phyloP scores from a whole-genome alignment of 2,329 filamentous ascomycete species.

The Saccharata proteae region DNA sequence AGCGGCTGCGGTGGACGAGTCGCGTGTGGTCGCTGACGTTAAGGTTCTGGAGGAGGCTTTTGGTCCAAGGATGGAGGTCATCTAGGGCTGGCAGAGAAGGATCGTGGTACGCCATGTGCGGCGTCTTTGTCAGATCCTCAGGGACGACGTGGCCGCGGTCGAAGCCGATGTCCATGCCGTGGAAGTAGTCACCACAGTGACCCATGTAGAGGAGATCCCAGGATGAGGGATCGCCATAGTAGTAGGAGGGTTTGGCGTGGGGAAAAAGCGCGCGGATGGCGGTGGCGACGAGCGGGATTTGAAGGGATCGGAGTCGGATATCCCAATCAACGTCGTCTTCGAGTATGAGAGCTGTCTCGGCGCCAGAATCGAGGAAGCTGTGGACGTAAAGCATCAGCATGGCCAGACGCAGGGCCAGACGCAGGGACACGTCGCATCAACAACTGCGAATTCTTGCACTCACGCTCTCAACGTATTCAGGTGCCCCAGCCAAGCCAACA shows the following conservation, averaged over 20 bases:
- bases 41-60: conserved; percentile 23
- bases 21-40: conserved; percentile 24
- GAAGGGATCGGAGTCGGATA: conserved; percentile 30
- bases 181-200: conserved; percentile 32
- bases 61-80: conserved; percentile 29
- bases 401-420: not conserved
- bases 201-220: conserved; percentile 35
- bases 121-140: conserved; percentile 20
- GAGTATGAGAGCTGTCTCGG: conserved; percentile 30
- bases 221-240: conserved; percentile 26
- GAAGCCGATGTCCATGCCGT: conserved; percentile 15
- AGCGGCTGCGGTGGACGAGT: conserved; percentile 28
- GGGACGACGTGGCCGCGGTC: conserved; percentile 11
- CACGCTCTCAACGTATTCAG: conserved; percentile 30
- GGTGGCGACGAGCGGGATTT: conserved; percentile 29
- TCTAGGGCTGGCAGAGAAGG: conserved; percentile 22
- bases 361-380: conserved; percentile 30
- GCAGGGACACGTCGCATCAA: not conserved
- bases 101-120: conserved; percentile 25
- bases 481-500: conserved; percentile 33
- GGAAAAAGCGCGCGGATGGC: conserved; percentile 27
- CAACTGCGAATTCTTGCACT: too few relatives aligned
- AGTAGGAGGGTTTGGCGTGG: conserved; percentile 18
- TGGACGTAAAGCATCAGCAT: conserved; percentile 1
- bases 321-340: conserved; percentile 37